phyloP scores from a whole-genome alignment of 2,329 filamentous ascomycete genomes.

The Blumeria graminis region DNA sequence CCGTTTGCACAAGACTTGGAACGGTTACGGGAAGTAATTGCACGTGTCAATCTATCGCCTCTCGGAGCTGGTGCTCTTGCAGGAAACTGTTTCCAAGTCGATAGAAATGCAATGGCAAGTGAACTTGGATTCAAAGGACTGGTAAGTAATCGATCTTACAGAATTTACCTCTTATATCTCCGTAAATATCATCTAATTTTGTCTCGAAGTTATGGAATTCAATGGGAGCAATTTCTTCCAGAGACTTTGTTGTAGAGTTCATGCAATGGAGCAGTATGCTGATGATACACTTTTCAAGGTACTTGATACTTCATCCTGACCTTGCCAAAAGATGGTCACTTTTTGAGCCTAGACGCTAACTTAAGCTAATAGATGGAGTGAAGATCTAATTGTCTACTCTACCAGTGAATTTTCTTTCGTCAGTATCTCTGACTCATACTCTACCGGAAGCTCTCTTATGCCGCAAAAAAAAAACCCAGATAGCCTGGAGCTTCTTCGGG shows the following conservation, averaged over 20 bases:
- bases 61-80: constrained; percentile 32
- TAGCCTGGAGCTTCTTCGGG: constrained; percentile 48
- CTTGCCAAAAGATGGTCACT: too few species aligned
- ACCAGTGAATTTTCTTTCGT: constrained; percentile 48
- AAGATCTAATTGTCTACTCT: constrained; percentile 70
- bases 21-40: constrained; percentile 46
- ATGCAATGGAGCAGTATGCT: constrained; percentile 56
- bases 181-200: background rate
- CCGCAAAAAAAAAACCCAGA: constrained; percentile 59
- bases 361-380: constrained; percentile 29
- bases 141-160: constrained; percentile 15
- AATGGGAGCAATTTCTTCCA: constrained; percentile 35
- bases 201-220: constrained; percentile 32
- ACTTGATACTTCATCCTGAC: background rate
- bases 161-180: background rate
- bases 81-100: constrained; percentile 62
- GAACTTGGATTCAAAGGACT: constrained; percentile 61
- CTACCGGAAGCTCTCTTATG: constrained; percentile 34
- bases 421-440: constrained; percentile 54
- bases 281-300: constrained; percentile 51
- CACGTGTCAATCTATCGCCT: constrained; percentile 41
- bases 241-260: constrained; percentile 63
- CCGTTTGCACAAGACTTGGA: constrained; percentile 53
- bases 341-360: background rate
- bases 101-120: constrained; percentile 52